Evolutionary conservation across 2,329 filamentous ascomycete genomes (phyloP).

Genomic region (Emmonsiellopsis sp.): DNA sequence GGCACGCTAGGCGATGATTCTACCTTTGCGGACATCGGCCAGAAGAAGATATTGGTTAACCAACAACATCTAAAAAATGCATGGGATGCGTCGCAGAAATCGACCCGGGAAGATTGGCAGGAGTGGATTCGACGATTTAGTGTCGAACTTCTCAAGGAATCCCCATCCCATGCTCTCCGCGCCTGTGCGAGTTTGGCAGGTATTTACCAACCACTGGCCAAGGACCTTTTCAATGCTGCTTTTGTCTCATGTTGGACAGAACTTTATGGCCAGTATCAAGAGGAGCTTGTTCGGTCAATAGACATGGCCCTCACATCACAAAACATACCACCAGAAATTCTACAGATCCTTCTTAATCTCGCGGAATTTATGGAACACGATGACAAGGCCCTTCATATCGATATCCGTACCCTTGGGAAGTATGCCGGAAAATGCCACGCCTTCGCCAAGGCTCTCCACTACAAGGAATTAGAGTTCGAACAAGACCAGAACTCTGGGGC

Average conservation of each 20-base stretch:
- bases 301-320: slow-evolving; percentile 92
- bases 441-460: slow-evolving; percentile 95
- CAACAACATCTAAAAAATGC: slow-evolving; percentile 94
- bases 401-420: slow-evolving; percentile 86
- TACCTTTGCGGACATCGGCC: slow-evolving; percentile 71
- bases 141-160: slow-evolving; percentile 88
- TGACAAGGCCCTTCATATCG: slow-evolving; percentile 94
- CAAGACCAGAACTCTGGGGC: slow-evolving; percentile 94
- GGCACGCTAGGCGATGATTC: slow-evolving; percentile 70
- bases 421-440: slow-evolving; percentile 96
- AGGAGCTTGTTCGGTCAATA: slow-evolving; percentile 91
- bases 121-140: slow-evolving; percentile 98
- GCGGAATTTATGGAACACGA: slow-evolving; percentile 99
- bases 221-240: slow-evolving; percentile 94
- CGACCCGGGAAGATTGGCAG: slow-evolving; percentile 97
- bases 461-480: slow-evolving; percentile 97
- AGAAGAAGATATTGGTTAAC: slow-evolving; percentile 94
- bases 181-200: slow-evolving; percentile 88
- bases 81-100: slow-evolving; percentile 95
- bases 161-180: slow-evolving; percentile 86
- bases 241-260: slow-evolving; percentile 99
- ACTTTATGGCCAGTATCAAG: slow-evolving; percentile 91
- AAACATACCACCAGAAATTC: slow-evolving; percentile 89
- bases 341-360: slow-evolving; percentile 88
- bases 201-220: slow-evolving; percentile 81